phyloP scores from a whole-genome alignment of 108 stramenopile species.

The Cyclotella atomus region DNA sequence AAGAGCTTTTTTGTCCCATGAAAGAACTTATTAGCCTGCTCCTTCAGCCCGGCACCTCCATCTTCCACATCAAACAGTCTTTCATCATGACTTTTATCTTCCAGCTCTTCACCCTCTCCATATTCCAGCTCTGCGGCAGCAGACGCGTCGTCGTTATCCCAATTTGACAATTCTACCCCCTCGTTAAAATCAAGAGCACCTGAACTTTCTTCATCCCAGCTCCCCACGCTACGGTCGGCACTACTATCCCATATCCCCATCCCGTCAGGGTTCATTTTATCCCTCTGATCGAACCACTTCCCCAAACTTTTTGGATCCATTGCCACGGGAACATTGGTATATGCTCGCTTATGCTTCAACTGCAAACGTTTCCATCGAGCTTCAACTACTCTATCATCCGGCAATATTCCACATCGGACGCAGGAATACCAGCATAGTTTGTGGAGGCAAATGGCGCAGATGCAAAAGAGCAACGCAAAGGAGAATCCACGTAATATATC shows the following conservation, averaged over 20 bases:
- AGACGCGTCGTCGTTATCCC: slow-evolving; percentile 18
- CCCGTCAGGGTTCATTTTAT: slow-evolving; percentile 7
- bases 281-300: slow-evolving; percentile 31
- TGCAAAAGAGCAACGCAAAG: slow-evolving; percentile 37
- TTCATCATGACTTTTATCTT: slow-evolving; percentile 43
- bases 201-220: slow-evolving; percentile 24
- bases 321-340: slow-evolving; percentile 17
- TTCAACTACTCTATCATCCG: slow-evolving; percentile 37
- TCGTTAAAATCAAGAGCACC: slow-evolving; percentile 35
- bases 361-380: slow-evolving; percentile 31
- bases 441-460: slow-evolving; percentile 14
- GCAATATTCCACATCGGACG: slow-evolving; percentile 31
- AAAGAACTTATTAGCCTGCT: slow-evolving; percentile 44
- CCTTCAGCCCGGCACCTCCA: slow-evolving; percentile 26
- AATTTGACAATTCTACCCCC: slow-evolving; percentile 11
- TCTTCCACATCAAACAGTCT: slow-evolving; percentile 45
- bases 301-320: slow-evolving; percentile 43
- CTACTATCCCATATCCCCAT: slow-evolving; percentile 40
- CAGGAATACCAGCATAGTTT: slow-evolving; percentile 26
- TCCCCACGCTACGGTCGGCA: slow-evolving; percentile 13
- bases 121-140: slow-evolving; percentile 38
- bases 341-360: slow-evolving; percentile 35
- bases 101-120: slow-evolving; percentile 47
- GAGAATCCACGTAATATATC: slow-evolving; percentile 47
- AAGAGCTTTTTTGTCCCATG: neutral